Evolutionary conservation across 2,329 filamentous ascomycete species (phyloP), one percentile per base, ranked within the genome.

Genomic region (Akanthomyces dipterigenus): DNA sequence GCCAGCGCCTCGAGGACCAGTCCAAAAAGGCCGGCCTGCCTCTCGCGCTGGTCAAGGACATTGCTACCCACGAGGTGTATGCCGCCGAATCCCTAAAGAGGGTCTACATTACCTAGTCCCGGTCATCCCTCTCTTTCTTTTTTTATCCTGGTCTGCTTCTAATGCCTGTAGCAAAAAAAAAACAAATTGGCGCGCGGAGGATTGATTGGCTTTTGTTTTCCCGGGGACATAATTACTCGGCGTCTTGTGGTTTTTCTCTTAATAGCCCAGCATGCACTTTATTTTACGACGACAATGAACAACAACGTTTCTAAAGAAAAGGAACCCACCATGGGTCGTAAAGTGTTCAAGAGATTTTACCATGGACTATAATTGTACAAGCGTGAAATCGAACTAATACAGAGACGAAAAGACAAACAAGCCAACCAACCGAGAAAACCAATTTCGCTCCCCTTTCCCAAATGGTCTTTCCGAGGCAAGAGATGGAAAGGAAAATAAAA

Each of bases 21-120:
- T 90, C 93, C 61, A 83, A 85, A 69, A 97, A 96, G 77, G 80
- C 91, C 0, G 90, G 90, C 1, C 79, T 95, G 46, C 77, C 80
- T 24, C 70, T 80, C 7, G 87, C 83, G 5, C 81, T 82, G 69
- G 82, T 96, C 16, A 89, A 89, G 71, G 93, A 98, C 76, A 83
- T 92, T 22, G 86, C 88, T 20, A 92, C 89, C 1, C 88, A 88
- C 0, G 84, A 90, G 55, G 76, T 89, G 12, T 95, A 82, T 69
- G 73, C 79, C 1, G 77, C 80, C 58, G 79, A 80, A 1, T 79
- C 84, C 60, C 77, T 95, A 62, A 89, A 89, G 78, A 97, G 96
- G 78, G 92, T 98, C 24, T 99, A 88, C 71, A 96, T 98, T 63
- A 91, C 91, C 18, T 62, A 62, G 60, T 60, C 58, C 38, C 64